phyloP scores from a whole-genome alignment of 805 yeast species.

The Starmerella geochares region DNA sequence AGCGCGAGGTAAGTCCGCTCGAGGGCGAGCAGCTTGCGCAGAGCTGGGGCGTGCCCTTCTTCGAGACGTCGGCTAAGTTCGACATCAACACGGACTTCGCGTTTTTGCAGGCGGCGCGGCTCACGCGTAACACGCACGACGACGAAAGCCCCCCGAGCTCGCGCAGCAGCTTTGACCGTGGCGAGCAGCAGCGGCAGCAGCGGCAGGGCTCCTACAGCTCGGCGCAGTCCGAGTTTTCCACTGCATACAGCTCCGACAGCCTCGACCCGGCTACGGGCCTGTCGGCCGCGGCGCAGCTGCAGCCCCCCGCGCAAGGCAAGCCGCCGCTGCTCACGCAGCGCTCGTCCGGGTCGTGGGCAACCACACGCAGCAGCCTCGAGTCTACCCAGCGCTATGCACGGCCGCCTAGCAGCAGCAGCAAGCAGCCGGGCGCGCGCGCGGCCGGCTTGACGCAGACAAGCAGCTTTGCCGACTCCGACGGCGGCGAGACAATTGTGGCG shows the following conservation, averaged over 20 bases:
- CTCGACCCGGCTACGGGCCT: background rate
- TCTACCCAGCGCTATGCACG: background rate
- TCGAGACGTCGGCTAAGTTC: constrained; percentile 90
- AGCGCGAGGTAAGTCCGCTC: constrained; percentile 66
- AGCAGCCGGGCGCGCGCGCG: background rate
- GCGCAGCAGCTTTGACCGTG: constrained; percentile 6
- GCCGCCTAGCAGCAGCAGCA: background rate
- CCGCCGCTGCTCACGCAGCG: constrained; percentile 4
- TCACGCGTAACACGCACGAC: constrained; percentile 59
- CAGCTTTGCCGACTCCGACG: constrained; percentile 2
- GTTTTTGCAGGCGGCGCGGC: constrained; percentile 53
- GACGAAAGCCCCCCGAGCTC: constrained; percentile 4
- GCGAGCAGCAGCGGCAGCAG: background rate
- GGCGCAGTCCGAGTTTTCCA: background rate
- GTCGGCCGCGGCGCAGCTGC: background rate
- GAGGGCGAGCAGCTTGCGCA: constrained; percentile 76
- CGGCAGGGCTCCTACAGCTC: constrained; percentile 7
- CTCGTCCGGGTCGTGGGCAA: constrained; percentile 1
- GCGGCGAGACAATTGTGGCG: constrained; percentile 6
- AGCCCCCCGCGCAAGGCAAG: background rate
- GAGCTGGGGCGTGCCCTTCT: constrained; percentile 52
- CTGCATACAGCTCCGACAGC: background rate
- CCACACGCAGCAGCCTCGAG: background rate
- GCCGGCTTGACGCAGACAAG: background rate
- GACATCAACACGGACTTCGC: constrained; percentile 81